Evolutionary conservation across 2,329 filamentous ascomycete species (phyloP).

Genomic region (Balansia obtecta): DNA sequence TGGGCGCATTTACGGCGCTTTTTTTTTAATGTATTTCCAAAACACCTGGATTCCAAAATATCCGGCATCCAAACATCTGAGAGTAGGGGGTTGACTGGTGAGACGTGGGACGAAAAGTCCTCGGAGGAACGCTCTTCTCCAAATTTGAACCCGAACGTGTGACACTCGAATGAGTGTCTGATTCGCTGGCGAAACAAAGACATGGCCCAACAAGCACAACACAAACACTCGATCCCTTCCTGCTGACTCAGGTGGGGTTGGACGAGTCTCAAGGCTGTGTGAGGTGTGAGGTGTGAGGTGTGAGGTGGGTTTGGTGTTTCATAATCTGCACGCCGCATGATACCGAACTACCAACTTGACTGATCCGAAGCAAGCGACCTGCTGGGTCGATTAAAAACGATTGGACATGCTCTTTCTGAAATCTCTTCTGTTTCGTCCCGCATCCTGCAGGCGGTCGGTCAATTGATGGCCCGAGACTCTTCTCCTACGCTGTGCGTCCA

Average conservation of each 20-base stretch:
- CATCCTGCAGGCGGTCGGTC: not conserved
- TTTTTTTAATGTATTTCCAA: not conserved
- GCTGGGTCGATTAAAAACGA: not conserved
- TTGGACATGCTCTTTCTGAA: not conserved
- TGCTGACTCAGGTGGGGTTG: not conserved
- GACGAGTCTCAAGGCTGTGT: not conserved
- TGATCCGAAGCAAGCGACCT: not conserved
- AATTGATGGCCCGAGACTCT: not conserved
- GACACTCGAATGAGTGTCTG: not conserved
- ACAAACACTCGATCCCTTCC: not conserved
- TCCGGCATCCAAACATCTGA: not conserved
- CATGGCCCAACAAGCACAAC: no score
- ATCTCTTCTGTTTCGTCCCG: not conserved
- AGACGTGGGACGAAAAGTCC: not conserved
- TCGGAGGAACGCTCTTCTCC: not conserved
- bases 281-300: no score
- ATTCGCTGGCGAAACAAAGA: not conserved
- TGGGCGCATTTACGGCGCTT: not conserved
- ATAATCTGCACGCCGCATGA: conserved; percentile 1
- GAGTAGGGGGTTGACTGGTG: not conserved
- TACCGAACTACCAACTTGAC: not conserved
- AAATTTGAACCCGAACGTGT: not conserved
- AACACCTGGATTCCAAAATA: not conserved
- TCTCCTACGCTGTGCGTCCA: not conserved
- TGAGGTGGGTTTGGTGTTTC: conserved; percentile 1